Conservation (phyloP, 164 flowering plant species). For the Saururus chinensis region DNA sequence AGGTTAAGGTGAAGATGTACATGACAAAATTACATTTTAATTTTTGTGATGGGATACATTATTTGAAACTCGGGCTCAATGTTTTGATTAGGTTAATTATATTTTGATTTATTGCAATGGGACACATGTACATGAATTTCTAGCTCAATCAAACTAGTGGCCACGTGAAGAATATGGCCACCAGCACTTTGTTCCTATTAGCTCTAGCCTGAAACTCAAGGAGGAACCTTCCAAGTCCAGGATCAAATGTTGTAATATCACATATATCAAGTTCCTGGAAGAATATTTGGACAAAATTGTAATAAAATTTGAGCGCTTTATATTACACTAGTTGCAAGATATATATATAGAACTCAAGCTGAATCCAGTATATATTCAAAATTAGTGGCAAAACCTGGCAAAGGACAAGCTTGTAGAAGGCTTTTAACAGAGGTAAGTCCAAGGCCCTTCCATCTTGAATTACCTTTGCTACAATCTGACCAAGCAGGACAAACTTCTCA, state of each 20-base stretch:
- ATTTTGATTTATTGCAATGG: too few relatives aligned
- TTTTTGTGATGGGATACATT: too few relatives aligned
- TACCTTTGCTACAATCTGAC: constrained; percentile 79
- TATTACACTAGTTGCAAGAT: too few relatives aligned
- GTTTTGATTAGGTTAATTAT: too few relatives aligned
- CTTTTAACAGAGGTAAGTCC: constrained; percentile 75
- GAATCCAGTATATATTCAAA: background rate
- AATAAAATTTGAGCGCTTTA: background rate
- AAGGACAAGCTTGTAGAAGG: constrained; percentile 74
- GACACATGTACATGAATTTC: too few relatives aligned
- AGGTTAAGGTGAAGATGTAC: too few relatives aligned
- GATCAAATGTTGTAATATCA: constrained; percentile 79
- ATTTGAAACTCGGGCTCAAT: too few relatives aligned
- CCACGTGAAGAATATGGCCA: too few relatives aligned
- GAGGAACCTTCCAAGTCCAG: constrained; percentile 63
- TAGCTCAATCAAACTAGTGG: too few relatives aligned
- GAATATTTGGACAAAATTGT: background rate
- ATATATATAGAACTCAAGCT: background rate
- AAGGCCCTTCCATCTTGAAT: constrained; percentile 87
- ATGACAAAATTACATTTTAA: too few relatives aligned
- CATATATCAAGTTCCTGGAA: constrained; percentile 63
- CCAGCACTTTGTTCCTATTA: constrained; percentile 29
- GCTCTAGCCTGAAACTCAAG: constrained; percentile 78
- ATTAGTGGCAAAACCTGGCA: constrained; percentile 46
- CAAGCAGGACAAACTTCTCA: constrained; percentile 66